phyloP scores from a whole-genome alignment of 257 asterid genomes.

The Gentiana straminea region DNA sequence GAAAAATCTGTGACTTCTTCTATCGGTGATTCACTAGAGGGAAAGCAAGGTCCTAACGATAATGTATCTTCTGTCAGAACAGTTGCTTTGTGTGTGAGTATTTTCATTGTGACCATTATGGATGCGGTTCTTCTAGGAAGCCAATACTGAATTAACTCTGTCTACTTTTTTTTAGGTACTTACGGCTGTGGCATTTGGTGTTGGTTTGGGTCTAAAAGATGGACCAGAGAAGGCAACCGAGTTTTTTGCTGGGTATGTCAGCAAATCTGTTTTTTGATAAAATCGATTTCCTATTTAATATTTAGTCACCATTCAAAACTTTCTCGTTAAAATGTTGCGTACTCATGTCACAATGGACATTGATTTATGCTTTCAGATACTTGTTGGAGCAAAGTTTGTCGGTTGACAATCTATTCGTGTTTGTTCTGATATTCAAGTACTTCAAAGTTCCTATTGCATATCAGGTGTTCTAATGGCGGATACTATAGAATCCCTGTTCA shows the following conservation, averaged over 20 bases:
- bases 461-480: conserved; percentile 46
- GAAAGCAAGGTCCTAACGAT: conserved; percentile 22
- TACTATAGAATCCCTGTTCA: conserved; percentile 7
- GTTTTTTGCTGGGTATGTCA: conserved; percentile 89
- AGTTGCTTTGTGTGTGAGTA: conserved; percentile 79
- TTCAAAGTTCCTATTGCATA: conserved; percentile 79
- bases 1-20: conserved; percentile 27
- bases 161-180: conserved; percentile 58
- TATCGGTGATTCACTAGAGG: conserved; percentile 28
- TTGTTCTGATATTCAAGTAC: conserved; percentile 86
- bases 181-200: conserved; percentile 86
- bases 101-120: conserved; percentile 7
- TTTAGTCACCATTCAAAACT: background rate
- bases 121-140: conserved; percentile 12
- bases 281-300: background rate
- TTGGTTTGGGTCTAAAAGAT: conserved; percentile 73
- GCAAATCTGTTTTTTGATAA: background rate
- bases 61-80: conserved; percentile 58
- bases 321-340: background rate
- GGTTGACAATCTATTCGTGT: conserved; percentile 93
- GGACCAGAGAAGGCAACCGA: conserved; percentile 82
- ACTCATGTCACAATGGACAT: too few relatives aligned
- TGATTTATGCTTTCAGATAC: conserved; percentile 42
- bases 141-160: conserved; percentile 43
- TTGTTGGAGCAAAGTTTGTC: conserved; percentile 95